Conservation (phyloP, 2,329 filamentous ascomycete genomes). For the Metarhizium guizhouense region DNA sequence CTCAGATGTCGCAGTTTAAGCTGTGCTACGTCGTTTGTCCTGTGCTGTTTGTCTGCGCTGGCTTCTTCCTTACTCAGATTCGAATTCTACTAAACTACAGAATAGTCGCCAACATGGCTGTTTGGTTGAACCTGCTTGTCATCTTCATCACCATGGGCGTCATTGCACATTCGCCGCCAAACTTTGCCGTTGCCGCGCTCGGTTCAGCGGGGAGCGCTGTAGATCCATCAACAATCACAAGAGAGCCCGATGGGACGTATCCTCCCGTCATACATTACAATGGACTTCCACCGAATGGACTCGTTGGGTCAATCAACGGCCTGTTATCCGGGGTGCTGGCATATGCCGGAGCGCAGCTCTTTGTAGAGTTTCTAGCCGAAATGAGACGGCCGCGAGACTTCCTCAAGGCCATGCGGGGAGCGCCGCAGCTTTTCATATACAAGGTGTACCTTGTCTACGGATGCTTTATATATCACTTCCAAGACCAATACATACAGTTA, state of each 20-base stretch:
- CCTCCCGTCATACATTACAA: constrained; percentile 32
- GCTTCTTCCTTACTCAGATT: constrained; percentile 43
- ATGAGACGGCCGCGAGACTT: constrained; percentile 36
- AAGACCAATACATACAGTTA: constrained; percentile 42
- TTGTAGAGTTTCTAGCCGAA: constrained; percentile 47
- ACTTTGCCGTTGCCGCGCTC: constrained; percentile 18
- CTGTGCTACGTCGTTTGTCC: constrained; percentile 46
- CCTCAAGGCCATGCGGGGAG: constrained; percentile 31
- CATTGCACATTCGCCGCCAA: constrained; percentile 38
- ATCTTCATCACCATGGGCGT: constrained; percentile 49
- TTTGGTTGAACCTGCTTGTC: constrained; percentile 46
- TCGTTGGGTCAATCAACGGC: constrained; percentile 22
- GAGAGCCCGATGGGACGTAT: constrained; percentile 16
- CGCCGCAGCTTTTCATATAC: constrained; percentile 33
- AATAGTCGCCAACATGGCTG: constrained; percentile 45
- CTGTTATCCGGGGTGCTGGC: constrained; percentile 36
- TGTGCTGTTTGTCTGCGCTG: constrained; percentile 38
- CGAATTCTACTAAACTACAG: constrained; percentile 44
- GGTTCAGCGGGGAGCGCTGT: constrained; percentile 19
- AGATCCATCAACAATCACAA: constrained; percentile 17
- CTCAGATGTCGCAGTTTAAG: constrained; percentile 28
- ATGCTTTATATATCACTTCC: constrained; percentile 20
- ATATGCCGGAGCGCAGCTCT: constrained; percentile 50
- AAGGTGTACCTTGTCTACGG: constrained; percentile 33
- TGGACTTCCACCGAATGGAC: constrained; percentile 23